These are phyloP conservation scores for Xylariaceae sp. DNA, from an alignment of 2,329 filamentous ascomycete species.

Conservation along the genomic window DNA sequence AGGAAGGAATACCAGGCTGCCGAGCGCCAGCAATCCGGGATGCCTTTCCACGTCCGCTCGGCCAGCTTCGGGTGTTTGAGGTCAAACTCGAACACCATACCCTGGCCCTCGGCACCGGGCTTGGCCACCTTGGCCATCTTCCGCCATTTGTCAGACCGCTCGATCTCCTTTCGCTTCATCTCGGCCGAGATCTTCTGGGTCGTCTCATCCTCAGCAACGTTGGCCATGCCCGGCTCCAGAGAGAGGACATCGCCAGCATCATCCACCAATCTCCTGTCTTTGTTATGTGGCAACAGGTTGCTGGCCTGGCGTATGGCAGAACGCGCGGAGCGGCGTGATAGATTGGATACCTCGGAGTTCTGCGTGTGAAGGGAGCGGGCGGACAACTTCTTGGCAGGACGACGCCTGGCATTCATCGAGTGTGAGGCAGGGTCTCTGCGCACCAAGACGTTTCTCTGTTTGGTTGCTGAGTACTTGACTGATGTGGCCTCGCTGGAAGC, in stretches of 20 bases:
- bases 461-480: constrained; percentile 34
- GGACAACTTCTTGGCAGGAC: constrained; percentile 48
- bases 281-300: constrained; percentile 54
- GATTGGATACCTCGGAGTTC: constrained; percentile 41
- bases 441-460: constrained; percentile 38
- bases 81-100: constrained; percentile 72
- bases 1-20: constrained; percentile 95
- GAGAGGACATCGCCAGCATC: constrained; percentile 62
- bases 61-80: constrained; percentile 75
- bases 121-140: constrained; percentile 55
- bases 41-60: constrained; percentile 93
- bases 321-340: constrained; percentile 45
- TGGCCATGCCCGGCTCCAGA: constrained; percentile 47
- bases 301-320: constrained; percentile 49
- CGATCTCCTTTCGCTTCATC: constrained; percentile 55
- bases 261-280: constrained; percentile 53
- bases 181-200: constrained; percentile 45
- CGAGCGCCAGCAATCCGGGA: constrained; percentile 89
- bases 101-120: constrained; percentile 43
- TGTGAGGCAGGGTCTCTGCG: constrained; percentile 32
- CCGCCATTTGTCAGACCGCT: constrained; percentile 59
- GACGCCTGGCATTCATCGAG: constrained; percentile 32
- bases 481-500: constrained; percentile 35
- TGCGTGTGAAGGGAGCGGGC: constrained; percentile 53
- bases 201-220: constrained; percentile 48